Percentiles rank a stretch among this genome's conserved stretches.
These are phyloP conservation scores for Gracilaria gracilis DNA, from an alignment of 23 red algal genomes.

Conservation along the genomic window DNA sequence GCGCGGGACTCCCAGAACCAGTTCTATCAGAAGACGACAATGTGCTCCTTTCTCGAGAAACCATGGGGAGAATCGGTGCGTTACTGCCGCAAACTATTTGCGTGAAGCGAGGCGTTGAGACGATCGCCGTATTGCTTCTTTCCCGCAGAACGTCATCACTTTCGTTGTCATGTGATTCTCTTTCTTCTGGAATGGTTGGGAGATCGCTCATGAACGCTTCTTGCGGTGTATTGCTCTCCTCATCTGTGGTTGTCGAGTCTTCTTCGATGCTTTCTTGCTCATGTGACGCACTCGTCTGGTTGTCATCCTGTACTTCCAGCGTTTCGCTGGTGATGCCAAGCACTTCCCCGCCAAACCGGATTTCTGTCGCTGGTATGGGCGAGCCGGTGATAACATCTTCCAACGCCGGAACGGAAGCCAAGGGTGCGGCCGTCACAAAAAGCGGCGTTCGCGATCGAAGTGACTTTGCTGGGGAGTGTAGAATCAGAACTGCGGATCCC, in stretches of 20 bases:
- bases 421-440: constrained; percentile 1
- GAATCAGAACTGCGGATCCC: constrained; percentile 3
- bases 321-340: neutral
- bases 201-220: constrained; percentile 7
- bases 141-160: neutral
- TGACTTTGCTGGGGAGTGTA: neutral
- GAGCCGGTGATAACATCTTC: constrained; percentile 13
- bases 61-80: constrained; percentile 2
- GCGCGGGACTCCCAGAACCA: neutral
- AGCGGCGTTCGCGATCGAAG: neutral
- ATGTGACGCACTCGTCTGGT: neutral
- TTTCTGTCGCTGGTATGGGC: constrained; percentile 26
- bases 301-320: neutral
- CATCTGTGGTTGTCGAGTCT: neutral
- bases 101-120: neutral
- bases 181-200: neutral
- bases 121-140: neutral
- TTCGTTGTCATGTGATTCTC: neutral
- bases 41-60: constrained; percentile 11
- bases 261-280: neutral
- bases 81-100: neutral
- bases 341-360: neutral
- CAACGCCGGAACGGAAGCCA: constrained; percentile 19
- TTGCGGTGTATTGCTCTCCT: neutral
- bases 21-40: constrained; percentile 15